Base-by-base conservation (phyloP, 768 basidiomycete genomes). In the Lepiota venenata region DNA sequence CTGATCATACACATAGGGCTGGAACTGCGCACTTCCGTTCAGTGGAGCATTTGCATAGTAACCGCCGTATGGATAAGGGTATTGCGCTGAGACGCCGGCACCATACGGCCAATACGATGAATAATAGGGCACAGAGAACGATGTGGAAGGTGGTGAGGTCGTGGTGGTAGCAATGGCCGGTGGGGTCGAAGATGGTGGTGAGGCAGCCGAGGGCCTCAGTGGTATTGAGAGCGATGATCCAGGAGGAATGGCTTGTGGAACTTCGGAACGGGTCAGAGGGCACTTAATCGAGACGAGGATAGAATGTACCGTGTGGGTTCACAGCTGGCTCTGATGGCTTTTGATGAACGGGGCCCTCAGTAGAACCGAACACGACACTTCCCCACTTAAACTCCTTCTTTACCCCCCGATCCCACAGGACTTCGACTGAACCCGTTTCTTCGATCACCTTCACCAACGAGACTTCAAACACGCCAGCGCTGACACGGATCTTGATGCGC, bases 391-490 rank as follows among this genome's bases (percentile, higher is more conserved):
- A 88, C 65, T 91, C 88, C 51, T 82, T 76, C 68, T 84, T 87
- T 36, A 82, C 59, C 7, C 84, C 85, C 22, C 80, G 74, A 63
- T 91, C 89, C 88, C 92, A 94, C 6, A 89, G 66, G 3, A 95
- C 91, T 64, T 88, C 85, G 0, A 95, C 85, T 8, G 84, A 84
- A 47, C 80, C 75, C 1, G 76, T 78, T 58, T 85, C 87, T 58
- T 87, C 84, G 35, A 87, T 71, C 15, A 91, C 85, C 55, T 82
- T 78, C 12, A 90, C 64, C 35, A 96, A 74, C 4, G 84, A 86
- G 4, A 94, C 92, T 65, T 95, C 92, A 64, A 91, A 95, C 29
- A 89, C 85, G 4, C 93, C 93, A 9, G 88, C 80, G 61, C 82
- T 87, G 44, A 89, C 85, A 41, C 90, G 87, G 58, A 98, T 82